These are phyloP conservation scores for Globisporangium orthogonon DNA, from an alignment of 352 stramenopile species.

Conservation along the genomic window DNA sequence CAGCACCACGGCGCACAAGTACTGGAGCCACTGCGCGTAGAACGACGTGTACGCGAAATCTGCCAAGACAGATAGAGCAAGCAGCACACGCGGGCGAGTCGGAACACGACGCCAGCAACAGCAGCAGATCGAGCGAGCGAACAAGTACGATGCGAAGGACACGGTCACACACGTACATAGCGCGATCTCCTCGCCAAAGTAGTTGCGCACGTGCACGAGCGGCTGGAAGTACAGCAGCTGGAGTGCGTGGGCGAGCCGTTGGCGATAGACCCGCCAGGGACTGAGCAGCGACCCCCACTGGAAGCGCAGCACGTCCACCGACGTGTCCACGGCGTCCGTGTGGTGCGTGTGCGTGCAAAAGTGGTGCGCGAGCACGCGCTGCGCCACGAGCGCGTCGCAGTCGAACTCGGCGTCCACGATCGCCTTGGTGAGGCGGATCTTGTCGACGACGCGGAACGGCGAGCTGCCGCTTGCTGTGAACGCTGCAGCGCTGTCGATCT, in stretches of 20 bases:
- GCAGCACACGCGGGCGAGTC: neutral
- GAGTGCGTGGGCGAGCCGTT: constrained; percentile 8
- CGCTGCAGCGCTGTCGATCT: constrained; percentile 29
- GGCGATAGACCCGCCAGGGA: constrained; percentile 18
- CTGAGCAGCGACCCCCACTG: constrained; percentile 42
- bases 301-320: constrained; percentile 42
- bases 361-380: constrained; percentile 42
- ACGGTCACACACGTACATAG: constrained; percentile 72
- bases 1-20: constrained; percentile 23
- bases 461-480: constrained; percentile 10
- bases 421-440: constrained; percentile 68
- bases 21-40: constrained; percentile 36
- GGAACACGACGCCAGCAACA: neutral
- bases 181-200: constrained; percentile 76
- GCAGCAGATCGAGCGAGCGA: neutral
- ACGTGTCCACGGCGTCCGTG: constrained; percentile 62
- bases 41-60: constrained; percentile 52
- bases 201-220: constrained; percentile 56
- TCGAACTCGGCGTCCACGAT: constrained; percentile 70
- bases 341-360: constrained; percentile 49
- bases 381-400: constrained; percentile 52
- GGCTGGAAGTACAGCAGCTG: constrained; percentile 33
- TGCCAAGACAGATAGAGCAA: neutral
- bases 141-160: neutral
- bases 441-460: constrained; percentile 70